Evolutionary conservation across 192 early-diverging fungal species (phyloP).

Genomic region (Rhizophagus sp.): DNA sequence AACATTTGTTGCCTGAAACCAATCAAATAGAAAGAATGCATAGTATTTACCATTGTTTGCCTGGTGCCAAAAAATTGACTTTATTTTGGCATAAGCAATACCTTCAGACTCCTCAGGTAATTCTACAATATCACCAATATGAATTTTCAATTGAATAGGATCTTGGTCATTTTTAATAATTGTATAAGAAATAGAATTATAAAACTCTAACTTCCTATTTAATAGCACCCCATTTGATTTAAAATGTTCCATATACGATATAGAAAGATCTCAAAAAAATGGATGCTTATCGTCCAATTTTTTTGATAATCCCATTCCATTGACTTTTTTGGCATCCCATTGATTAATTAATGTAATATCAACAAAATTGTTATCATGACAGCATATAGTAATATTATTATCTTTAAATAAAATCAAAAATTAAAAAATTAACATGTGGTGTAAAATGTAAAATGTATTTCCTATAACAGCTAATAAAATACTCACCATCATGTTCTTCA

Average conservation of each 20-base stretch:
- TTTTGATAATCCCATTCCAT: not conserved
- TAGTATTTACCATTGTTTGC: not conserved
- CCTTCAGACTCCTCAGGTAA: not conserved
- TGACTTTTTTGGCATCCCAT: not conserved
- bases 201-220: not conserved
- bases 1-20: not conserved
- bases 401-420: not conserved
- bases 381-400: not conserved
- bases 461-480: not conserved
- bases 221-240: not conserved
- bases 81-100: slow-evolving; percentile 1
- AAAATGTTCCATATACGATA: not conserved
- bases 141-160: not conserved
- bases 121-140: not conserved
- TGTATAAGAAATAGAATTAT: slow-evolving; percentile 15
- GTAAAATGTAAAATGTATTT: too few species aligned
- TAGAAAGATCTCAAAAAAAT: not conserved
- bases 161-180: not conserved
- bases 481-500: not conserved
- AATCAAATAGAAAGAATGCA: not conserved
- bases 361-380: not conserved
- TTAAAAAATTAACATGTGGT: too few species aligned
- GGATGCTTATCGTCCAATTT: not conserved
- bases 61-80: not conserved
- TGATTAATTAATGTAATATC: not conserved